Conservation (phyloP, 2,329 filamentous ascomycete genomes). For the Diaporthe vaccinii region DNA sequence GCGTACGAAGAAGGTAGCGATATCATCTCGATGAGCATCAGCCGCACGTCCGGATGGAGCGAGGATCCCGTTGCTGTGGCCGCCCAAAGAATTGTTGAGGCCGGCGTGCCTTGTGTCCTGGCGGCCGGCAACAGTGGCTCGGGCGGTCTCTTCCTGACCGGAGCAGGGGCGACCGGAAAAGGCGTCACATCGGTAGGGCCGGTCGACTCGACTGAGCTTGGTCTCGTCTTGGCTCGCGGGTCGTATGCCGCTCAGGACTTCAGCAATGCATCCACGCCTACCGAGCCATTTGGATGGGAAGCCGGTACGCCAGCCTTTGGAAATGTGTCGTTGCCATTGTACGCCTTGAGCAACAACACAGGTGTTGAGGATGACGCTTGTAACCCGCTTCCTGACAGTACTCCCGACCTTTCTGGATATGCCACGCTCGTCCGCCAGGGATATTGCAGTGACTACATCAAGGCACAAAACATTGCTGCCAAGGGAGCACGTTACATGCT, state of each 20-base stretch:
- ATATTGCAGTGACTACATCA: not conserved
- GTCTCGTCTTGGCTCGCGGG: not conserved
- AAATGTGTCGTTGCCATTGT: conserved; percentile 22
- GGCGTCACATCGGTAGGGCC: conserved; percentile 18
- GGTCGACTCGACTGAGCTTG: not conserved
- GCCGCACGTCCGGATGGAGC: conserved; percentile 9
- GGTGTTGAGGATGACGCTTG: conserved; percentile 14
- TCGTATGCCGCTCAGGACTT: not conserved
- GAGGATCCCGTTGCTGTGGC: conserved; percentile 8
- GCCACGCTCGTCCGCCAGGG: conserved; percentile 25
- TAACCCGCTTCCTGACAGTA: conserved; percentile 3
- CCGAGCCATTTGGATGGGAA: conserved; percentile 18
- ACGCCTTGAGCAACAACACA: conserved; percentile 3
- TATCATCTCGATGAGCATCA: conserved; percentile 12
- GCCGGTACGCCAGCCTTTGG: conserved; percentile 18
- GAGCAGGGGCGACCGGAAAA: not conserved
- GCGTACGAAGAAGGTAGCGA: not conserved
- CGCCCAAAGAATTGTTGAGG: not conserved
- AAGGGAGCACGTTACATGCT: conserved; percentile 22
- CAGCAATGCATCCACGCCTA: not conserved
- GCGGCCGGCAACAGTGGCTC: conserved; percentile 2
- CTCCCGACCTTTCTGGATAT: conserved; percentile 18
- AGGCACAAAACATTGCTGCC: conserved; percentile 7
- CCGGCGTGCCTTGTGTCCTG: not conserved
- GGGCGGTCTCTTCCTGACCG: not conserved